Conservation (phyloP, 1,284 basidiomycete genomes). For the Leccinum insolens region DNA sequence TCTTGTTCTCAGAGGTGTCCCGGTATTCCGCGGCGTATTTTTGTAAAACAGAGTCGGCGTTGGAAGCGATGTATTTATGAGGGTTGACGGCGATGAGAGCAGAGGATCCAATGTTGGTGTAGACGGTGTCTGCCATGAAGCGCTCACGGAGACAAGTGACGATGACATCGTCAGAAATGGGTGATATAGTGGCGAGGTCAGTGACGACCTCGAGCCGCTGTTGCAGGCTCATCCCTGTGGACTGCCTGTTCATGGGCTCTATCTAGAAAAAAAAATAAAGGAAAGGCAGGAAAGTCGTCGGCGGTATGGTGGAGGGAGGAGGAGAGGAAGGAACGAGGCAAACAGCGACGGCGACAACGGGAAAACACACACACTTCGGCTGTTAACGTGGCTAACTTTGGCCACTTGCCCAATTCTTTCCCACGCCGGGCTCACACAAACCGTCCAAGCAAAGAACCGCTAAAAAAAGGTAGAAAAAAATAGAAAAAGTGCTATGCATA, state of each 20-base stretch:
- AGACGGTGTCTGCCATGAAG: conserved; percentile 73
- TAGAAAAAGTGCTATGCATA: no score
- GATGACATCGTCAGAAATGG: conserved; percentile 72
- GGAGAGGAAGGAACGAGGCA: conserved; percentile 26
- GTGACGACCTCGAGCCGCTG: conserved; percentile 69
- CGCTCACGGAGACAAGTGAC: conserved; percentile 84
- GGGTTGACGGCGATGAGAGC: conserved; percentile 85
- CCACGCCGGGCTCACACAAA: conserved; percentile 17
- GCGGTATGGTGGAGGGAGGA: neutral
- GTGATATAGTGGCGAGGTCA: conserved; percentile 63
- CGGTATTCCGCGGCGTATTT: conserved; percentile 83
- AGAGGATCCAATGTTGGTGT: conserved; percentile 57
- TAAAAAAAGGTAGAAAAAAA: neutral
- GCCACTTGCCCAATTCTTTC: conserved; percentile 13
- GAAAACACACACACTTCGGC: conserved; percentile 18
- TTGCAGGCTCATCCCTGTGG: conserved; percentile 49
- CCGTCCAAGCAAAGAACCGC: neutral
- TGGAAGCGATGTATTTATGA: conserved; percentile 81
- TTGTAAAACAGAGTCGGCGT: conserved; percentile 77
- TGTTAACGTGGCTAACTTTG: conserved; percentile 29
- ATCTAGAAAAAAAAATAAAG: neutral
- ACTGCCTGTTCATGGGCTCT: conserved; percentile 38
- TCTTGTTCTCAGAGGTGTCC: conserved; percentile 57
- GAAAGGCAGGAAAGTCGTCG: neutral
- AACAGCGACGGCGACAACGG: conserved; percentile 17